A percentile compares a stretch with the other conserved stretches of the same genome.
Evolutionary conservation across 2,329 filamentous ascomycete genomes (phyloP).

Genomic region (Ploettnerulaceae sp.): DNA sequence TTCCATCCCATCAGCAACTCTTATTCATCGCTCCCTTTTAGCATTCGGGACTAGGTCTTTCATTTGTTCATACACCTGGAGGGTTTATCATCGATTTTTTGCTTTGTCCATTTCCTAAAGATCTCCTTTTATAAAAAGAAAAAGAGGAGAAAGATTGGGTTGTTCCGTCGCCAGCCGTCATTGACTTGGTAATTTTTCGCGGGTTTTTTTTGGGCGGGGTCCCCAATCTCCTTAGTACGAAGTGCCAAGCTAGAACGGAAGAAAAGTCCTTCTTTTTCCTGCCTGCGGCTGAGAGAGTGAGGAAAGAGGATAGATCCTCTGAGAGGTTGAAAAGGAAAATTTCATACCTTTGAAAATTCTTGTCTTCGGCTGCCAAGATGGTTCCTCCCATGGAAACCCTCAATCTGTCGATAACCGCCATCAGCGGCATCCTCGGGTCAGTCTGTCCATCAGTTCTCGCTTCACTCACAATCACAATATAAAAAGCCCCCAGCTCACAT

Average conservation of each 20-base stretch:
- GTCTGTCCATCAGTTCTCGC: slow-evolving; percentile 24
- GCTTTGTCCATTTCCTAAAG: too few species aligned
- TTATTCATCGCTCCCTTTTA: too few species aligned
- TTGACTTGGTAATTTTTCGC: neutral
- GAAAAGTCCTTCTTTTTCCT: neutral
- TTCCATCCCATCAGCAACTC: too few species aligned
- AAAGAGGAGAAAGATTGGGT: too few species aligned
- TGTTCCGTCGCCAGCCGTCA: too few species aligned
- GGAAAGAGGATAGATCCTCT: too few species aligned
- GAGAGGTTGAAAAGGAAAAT: too few species aligned
- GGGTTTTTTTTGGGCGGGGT: neutral
- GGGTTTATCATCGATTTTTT: too few species aligned
- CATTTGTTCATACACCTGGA: too few species aligned
- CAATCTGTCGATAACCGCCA: slow-evolving; percentile 80
- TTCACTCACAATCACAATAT: neutral
- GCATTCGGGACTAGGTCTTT: too few species aligned
- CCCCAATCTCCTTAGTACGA: neutral
- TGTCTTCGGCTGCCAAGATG: slow-evolving; percentile 17
- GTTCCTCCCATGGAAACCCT: slow-evolving; percentile 48
- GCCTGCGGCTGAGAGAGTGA: neutral
- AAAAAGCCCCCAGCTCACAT: slow-evolving; percentile 3
- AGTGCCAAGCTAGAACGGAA: too few species aligned
- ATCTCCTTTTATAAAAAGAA: too few species aligned
- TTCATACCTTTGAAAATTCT: neutral
- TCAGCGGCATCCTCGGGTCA: slow-evolving; percentile 86